Evolutionary conservation across 352 stramenopile species (phyloP), one percentile per base, ranked within the genome.

Genomic region (Globisporangium canariense): DNA sequence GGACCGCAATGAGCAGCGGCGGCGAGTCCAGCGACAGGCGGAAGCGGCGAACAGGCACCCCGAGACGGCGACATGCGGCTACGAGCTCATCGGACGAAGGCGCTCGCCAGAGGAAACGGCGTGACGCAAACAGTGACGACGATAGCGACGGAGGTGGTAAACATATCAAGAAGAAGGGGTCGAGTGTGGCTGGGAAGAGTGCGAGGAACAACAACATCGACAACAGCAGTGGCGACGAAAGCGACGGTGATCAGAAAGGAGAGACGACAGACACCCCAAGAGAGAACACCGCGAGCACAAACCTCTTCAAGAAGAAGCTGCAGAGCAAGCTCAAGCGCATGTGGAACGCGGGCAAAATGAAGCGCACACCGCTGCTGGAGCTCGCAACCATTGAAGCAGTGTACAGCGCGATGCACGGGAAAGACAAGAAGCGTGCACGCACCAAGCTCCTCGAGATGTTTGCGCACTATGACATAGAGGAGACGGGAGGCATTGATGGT

Each of bases 281-380:
- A 2, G 25, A 28, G 43, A 55, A 41, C 34, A 8, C 22, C 2
- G 18, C 14, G 10, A 65, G 36, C 13, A 58, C 62, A 9, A 60
- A 34, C 2, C 30, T 40, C 9, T 59, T 61, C 40, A 64, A 57
- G 36, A 55, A 34, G n/a, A 69, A 69, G 40, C 13, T 58, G 14
- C 46, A 75, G 60, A 28, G 68, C 50, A 73, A 74, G 58, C 47
- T 70, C 14, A 60, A 65, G 55, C 60, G 70, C 14, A 69, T 77
- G 40, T 74, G 67, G 63, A 75, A 77, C 53, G 74, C 76, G 0
- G 60, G 65, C 7, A 73, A 73, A 28, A 83, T 80, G 75, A 86
- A 85, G 57, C 75, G 81, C 38, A 69, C 79, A 34, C 78, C 78
- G 9, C 50, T 90, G 58, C 58, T 90, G 11, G 76, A 85, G 18